phyloP scores from a whole-genome alignment of 2,329 filamentous ascomycete species.

The Calonectria henricotiae region DNA sequence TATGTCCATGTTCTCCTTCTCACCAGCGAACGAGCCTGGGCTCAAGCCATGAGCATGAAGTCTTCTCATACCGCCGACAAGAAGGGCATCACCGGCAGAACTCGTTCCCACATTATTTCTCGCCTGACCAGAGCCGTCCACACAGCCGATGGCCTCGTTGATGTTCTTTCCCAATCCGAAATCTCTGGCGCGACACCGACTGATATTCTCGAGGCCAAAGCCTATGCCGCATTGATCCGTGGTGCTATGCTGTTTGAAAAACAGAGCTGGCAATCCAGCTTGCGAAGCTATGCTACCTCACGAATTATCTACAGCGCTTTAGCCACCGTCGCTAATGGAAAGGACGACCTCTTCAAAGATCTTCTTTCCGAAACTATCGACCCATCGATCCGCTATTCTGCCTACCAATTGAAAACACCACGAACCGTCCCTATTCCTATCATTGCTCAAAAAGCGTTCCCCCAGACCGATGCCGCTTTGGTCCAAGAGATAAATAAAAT shows the following conservation, averaged over 20 bases:
- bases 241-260: slow-evolving; percentile 91
- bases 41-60: slow-evolving; percentile 96
- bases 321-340: slow-evolving; percentile 70
- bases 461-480: slow-evolving; percentile 74
- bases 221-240: slow-evolving; percentile 83
- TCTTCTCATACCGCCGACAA: slow-evolving; percentile 84
- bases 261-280: slow-evolving; percentile 85
- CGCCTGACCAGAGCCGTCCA: slow-evolving; percentile 85
- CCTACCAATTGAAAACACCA: slow-evolving; percentile 91
- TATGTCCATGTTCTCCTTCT: slow-evolving; percentile 86
- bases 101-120: slow-evolving; percentile 90
- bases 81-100: slow-evolving; percentile 84
- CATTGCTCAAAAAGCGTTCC: slow-evolving; percentile 86
- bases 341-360: slow-evolving; percentile 88
- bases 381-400: slow-evolving; percentile 93
- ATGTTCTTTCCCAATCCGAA: slow-evolving; percentile 75
- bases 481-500: slow-evolving; percentile 79
- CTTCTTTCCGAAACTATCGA: slow-evolving; percentile 89
- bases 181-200: slow-evolving; percentile 77
- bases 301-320: slow-evolving; percentile 88
- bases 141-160: slow-evolving; percentile 78
- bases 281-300: slow-evolving; percentile 82
- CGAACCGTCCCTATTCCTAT: slow-evolving; percentile 86
- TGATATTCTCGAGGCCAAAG: slow-evolving; percentile 88
- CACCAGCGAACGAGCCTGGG: slow-evolving; percentile 92